A percentile compares a stretch with the other conserved stretches of the same genome.
phyloP scores from a whole-genome alignment of 1,139 yeast species.

The Arxiozyma telluris region DNA sequence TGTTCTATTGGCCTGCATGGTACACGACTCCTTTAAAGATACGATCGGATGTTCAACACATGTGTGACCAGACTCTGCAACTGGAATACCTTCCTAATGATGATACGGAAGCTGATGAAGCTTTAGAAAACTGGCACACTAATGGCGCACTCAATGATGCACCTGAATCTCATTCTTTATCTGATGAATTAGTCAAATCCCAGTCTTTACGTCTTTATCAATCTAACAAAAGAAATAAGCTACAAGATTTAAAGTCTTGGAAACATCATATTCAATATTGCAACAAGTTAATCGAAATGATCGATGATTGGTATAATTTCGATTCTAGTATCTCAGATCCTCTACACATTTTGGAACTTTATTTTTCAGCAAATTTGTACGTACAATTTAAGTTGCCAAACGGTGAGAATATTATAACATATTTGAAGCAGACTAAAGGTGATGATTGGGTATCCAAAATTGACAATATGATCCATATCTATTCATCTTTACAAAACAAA shows the following conservation, averaged over 20 bases:
- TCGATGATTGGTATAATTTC: constrained; percentile 15
- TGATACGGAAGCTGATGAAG: constrained; percentile 13
- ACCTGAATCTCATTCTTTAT: neutral
- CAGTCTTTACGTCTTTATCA: constrained; percentile 21
- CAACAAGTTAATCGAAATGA: constrained; percentile 11
- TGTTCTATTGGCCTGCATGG: constrained; percentile 79
- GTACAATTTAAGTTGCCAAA: constrained; percentile 23
- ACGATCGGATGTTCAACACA: constrained; percentile 40
- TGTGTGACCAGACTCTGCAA: constrained; percentile 31
- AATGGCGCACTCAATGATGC: neutral
- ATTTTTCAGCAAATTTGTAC: constrained; percentile 22
- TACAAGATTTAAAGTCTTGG: constrained; percentile 39
- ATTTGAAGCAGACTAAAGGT: constrained; percentile 11
- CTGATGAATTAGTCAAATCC: constrained; percentile 20
- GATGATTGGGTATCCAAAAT: constrained; percentile 3
- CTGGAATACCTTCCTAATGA: constrained; percentile 8
- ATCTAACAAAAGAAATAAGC: constrained; percentile 13
- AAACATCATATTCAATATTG: constrained; percentile 38
- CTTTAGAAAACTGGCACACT: neutral
- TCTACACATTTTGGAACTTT: constrained; percentile 14
- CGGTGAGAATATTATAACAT: constrained; percentile 14
- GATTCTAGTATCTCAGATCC: neutral
- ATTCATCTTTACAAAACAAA: constrained; percentile 1
- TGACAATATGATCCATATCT: neutral
- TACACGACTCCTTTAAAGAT: constrained; percentile 61